These are phyloP conservation scores for Dalbergia oliveri DNA, from an alignment of 306 rosid genomes.

Conservation along the genomic window DNA sequence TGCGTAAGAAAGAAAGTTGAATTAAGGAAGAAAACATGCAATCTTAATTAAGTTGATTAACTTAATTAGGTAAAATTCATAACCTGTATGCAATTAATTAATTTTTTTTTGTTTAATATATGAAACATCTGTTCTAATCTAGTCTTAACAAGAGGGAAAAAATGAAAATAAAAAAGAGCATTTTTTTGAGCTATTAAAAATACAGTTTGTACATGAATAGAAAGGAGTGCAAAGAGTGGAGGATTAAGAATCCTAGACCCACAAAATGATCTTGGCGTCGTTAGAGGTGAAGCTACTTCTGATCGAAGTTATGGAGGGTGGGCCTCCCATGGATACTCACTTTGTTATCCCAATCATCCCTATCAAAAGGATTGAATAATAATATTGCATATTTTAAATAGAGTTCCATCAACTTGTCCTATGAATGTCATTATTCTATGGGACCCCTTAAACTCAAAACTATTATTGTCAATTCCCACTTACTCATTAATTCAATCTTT, in stretches of 20 bases:
- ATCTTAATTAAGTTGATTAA: not conserved
- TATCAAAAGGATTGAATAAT: not conserved
- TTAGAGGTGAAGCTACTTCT: slow-evolving; percentile 14
- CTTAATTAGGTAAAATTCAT: not conserved
- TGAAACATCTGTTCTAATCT: not conserved
- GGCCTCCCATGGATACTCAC: not conserved
- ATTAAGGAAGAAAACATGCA: not conserved
- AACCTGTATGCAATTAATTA: not conserved
- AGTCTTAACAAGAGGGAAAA: not conserved
- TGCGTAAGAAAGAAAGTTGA: not conserved
- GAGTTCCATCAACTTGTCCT: slow-evolving; percentile 18
- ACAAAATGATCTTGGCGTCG: not conserved
- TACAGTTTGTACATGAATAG: not conserved
- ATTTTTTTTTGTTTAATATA: not conserved
- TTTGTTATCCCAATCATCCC: not conserved
- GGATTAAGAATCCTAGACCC: slow-evolving; percentile 9
- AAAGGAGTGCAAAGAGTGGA: not conserved
- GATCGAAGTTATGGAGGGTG: not conserved
- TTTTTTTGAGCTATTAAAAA: not conserved
- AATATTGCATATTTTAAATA: not conserved
- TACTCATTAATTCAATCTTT: not conserved
- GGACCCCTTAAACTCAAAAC: slow-evolving; percentile 25
- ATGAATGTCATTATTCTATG: slow-evolving; percentile 19
- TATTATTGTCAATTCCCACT: slow-evolving; percentile 9
- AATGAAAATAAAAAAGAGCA: too few species aligned